Conservation (phyloP, 2,329 filamentous ascomycete species). For the Calonectria crousiana region DNA sequence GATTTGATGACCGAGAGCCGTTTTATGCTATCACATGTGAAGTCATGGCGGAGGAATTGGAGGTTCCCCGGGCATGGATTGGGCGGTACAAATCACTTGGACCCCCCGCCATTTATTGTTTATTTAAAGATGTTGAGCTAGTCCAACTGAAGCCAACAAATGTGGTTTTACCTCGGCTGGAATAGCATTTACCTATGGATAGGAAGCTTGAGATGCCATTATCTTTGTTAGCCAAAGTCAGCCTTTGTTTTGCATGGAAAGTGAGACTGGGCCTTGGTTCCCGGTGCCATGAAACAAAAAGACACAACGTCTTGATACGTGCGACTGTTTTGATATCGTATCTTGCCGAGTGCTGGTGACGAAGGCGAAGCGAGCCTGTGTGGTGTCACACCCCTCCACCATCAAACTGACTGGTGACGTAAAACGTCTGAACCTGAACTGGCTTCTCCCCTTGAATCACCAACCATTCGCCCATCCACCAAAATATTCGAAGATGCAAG, state of each 20-base stretch:
- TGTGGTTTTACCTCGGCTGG: neutral
- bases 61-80: neutral
- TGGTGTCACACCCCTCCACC: neutral
- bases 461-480: neutral
- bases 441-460: neutral
- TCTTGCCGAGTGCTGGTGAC: neutral
- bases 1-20: conserved; percentile 37
- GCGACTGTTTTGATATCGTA: neutral
- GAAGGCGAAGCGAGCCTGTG: neutral
- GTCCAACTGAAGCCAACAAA: neutral
- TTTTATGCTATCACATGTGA: conserved; percentile 32
- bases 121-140: too few relatives aligned
- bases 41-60: conserved; percentile 6
- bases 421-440: neutral
- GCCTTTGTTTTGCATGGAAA: neutral
- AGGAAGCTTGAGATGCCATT: neutral
- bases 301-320: neutral
- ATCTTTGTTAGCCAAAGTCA: neutral
- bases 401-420: conserved; percentile 8
- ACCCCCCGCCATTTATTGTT: neutral
- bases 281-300: neutral
- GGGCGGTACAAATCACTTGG: neutral
- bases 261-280: neutral
- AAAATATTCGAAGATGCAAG: neutral
- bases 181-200: too few relatives aligned